A percentile compares a stretch with the other conserved stretches of the same genome.
Conservation (phyloP, 306 rosid genomes). For the Ziziphus jujuba region DNA sequence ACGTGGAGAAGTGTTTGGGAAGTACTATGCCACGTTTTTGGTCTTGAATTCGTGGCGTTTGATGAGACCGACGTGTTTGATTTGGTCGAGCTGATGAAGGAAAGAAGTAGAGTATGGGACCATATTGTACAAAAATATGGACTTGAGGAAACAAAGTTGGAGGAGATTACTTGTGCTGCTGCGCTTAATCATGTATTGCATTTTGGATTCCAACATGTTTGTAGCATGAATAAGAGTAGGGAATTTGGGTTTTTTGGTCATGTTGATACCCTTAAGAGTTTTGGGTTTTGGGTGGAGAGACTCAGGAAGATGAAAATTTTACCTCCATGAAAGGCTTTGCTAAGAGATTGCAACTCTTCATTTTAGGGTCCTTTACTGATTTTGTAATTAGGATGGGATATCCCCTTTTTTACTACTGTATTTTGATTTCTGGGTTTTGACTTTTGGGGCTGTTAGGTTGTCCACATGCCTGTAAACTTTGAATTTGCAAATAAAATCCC, state of each 20-base stretch:
- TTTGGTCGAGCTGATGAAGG: constrained; percentile 33
- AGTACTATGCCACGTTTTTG: constrained; percentile 10
- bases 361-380: no score
- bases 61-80: constrained; percentile 27
- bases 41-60: constrained; percentile 31
- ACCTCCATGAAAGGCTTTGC: constrained; percentile 27
- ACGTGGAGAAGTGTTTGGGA: constrained; percentile 41
- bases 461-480: no score
- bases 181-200: neutral
- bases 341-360: no score
- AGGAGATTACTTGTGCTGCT: constrained; percentile 32
- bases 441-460: no score
- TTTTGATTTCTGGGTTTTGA: no score
- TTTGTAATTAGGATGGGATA: no score
- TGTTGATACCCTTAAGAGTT: constrained; percentile 29
- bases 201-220: constrained; percentile 45
- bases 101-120: constrained; percentile 40
- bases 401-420: no score
- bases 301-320: constrained; percentile 37
- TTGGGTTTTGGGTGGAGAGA: constrained; percentile 26
- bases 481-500: no score
- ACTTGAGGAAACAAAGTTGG: constrained; percentile 33
- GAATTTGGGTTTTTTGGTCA: constrained; percentile 35
- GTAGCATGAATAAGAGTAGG: constrained; percentile 41
- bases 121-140: constrained; percentile 38